A percentile compares a stretch with the other conserved stretches of the same genome.
These are phyloP conservation scores for Spergularia bocconei DNA, from an alignment of 148 eudicot genomes.

Conservation along the genomic window DNA sequence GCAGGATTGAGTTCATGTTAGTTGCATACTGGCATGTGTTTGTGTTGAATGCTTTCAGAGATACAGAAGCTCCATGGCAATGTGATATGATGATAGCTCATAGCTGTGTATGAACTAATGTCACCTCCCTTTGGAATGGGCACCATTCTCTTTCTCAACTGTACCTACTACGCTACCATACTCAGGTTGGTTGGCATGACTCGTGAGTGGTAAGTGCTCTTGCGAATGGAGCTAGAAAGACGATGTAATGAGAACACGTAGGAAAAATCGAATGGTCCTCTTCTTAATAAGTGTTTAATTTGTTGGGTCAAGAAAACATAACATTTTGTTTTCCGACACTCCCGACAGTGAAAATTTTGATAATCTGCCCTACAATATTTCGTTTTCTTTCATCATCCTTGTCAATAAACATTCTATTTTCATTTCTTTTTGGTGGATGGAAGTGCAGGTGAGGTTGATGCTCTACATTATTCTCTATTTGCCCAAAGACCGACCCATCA, in stretches of 20 bases:
- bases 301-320: slow-evolving; percentile 2
- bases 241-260: background rate
- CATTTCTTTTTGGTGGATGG: background rate
- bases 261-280: background rate
- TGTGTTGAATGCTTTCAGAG: background rate
- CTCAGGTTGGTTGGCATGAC: no score
- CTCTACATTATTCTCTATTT: background rate
- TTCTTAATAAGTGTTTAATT: background rate
- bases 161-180: no score
- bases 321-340: background rate
- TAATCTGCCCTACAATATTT: background rate
- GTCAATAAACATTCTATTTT: background rate
- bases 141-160: background rate
- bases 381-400: background rate
- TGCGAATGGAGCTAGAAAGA: no score
- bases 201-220: no score
- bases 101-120: background rate
- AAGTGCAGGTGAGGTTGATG: background rate
- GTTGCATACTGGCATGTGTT: no score
- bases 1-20: no score
- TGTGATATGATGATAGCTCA: background rate
- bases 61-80: background rate
- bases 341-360: background rate
- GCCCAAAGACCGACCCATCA: background rate
- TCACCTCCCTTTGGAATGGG: background rate